These are phyloP conservation scores for thale cress (Arabidopsis thaliana) DNA, from an alignment of 345 rosid species.

Conservation along the genomic window TAIR10.1 NC_003071.7:9743001-9743500, in stretches of 20 bases:
- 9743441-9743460: not conserved
- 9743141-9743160: slow-evolving; percentile 78
- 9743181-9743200: slow-evolving; percentile 42
- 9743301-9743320: slow-evolving; percentile 48
- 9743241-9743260: slow-evolving; percentile 45
- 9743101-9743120: slow-evolving; percentile 64
- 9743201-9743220: not conserved
- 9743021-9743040: slow-evolving; percentile 65
- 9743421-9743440: not conserved
- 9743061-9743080: slow-evolving; percentile 51
- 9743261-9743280: slow-evolving; percentile 28
- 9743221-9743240: slow-evolving; percentile 36
- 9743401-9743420: not conserved
- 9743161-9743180: slow-evolving; percentile 53
- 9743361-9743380: not conserved
- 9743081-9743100: slow-evolving; percentile 57
- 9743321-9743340: slow-evolving; percentile 62
- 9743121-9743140: slow-evolving; percentile 71
- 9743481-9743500: not conserved
- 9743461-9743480: not conserved
- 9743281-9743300: slow-evolving; percentile 26
- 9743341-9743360: slow-evolving; percentile 13
- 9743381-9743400: not conserved
- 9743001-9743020: slow-evolving; percentile 88
- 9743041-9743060: slow-evolving; percentile 70